These are phyloP conservation scores for Phellopilus nigrolimitatus DNA, from an alignment of 1,284 basidiomycete species.

Conservation along the genomic window DNA sequence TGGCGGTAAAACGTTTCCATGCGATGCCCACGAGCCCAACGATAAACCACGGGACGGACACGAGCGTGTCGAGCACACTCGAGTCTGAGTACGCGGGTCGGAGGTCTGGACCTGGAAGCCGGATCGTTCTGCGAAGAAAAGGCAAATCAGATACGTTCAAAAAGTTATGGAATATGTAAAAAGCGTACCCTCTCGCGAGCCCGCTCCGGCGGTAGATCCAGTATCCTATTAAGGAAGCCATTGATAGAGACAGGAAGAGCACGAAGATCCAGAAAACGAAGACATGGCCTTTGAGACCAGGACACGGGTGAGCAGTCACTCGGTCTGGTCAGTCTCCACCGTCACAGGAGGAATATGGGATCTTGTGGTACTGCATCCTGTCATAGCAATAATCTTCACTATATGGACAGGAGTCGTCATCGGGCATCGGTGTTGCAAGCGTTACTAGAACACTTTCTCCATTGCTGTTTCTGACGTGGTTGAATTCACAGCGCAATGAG, in stretches of 20 bases:
- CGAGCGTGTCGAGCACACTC: slow-evolving; percentile 62
- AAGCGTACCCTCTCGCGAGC: slow-evolving; percentile 62
- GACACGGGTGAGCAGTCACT: slow-evolving; percentile 71
- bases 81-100: slow-evolving; percentile 44
- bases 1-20: slow-evolving; percentile 56
- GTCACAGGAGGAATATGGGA: slow-evolving; percentile 80
- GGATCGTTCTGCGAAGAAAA: slow-evolving; percentile 57
- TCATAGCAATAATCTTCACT: slow-evolving; percentile 84
- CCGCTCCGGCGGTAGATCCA: slow-evolving; percentile 77
- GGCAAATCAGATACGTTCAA: slow-evolving; percentile 14
- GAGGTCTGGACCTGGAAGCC: slow-evolving; percentile 57
- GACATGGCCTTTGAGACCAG: slow-evolving; percentile 68
- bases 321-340: slow-evolving; percentile 72
- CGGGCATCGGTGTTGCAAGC: slow-evolving; percentile 57
- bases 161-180: slow-evolving; percentile 14
- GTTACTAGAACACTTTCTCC: slow-evolving; percentile 74
- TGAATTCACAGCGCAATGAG: slow-evolving; percentile 71
- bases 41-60: slow-evolving; percentile 84
- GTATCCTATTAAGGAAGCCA: slow-evolving; percentile 70
- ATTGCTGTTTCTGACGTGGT: slow-evolving; percentile 63
- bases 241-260: slow-evolving; percentile 65
- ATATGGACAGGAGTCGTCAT: slow-evolving; percentile 58
- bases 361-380: slow-evolving; percentile 83
- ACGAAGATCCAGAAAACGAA: slow-evolving; percentile 81
- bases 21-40: slow-evolving; percentile 72